These are phyloP conservation scores for Leccinum disarticulatum DNA, from an alignment of 768 basidiomycete genomes.

Conservation along the genomic window DNA sequence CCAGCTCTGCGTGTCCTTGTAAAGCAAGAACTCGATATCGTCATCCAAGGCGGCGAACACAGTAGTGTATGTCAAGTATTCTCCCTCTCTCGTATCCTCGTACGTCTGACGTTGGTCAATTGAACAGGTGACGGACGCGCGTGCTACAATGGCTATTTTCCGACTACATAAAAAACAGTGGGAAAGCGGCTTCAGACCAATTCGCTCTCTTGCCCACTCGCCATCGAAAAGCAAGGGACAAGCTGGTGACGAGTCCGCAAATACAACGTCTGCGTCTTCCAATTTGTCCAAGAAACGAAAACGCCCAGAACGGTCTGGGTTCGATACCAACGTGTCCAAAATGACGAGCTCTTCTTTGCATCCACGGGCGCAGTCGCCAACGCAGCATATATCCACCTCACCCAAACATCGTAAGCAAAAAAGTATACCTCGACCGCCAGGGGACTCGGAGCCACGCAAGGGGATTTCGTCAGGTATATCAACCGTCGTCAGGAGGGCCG, in stretches of 20 bases:
- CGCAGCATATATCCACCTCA: neutral
- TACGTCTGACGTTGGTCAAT: neutral
- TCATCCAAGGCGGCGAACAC: slow-evolving; percentile 89
- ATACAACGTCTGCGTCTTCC: neutral
- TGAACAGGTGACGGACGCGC: slow-evolving; percentile 81
- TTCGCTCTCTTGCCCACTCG: neutral
- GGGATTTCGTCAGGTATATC: slow-evolving; percentile 65
- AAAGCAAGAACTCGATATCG: slow-evolving; percentile 71
- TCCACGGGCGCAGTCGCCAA: neutral
- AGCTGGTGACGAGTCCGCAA: neutral
- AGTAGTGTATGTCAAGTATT: slow-evolving; percentile 62
- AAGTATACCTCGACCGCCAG: neutral
- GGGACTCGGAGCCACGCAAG: slow-evolving; percentile 34
- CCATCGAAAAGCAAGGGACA: neutral
- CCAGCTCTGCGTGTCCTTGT: slow-evolving; percentile 80
- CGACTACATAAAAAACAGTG: slow-evolving; percentile 78
- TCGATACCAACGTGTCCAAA: neutral
- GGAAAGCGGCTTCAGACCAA: slow-evolving; percentile 52
- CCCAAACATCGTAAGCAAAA: neutral
- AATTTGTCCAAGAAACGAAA: slow-evolving; percentile 17
- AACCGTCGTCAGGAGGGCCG: slow-evolving; percentile 42
- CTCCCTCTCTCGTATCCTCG: neutral
- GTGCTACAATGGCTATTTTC: slow-evolving; percentile 94
- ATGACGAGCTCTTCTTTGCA: neutral
- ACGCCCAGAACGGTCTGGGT: slow-evolving; percentile 1